These are phyloP conservation scores for Xylaria sp. DNA, from an alignment of 2,329 filamentous ascomycete genomes.

Conservation along the genomic window DNA sequence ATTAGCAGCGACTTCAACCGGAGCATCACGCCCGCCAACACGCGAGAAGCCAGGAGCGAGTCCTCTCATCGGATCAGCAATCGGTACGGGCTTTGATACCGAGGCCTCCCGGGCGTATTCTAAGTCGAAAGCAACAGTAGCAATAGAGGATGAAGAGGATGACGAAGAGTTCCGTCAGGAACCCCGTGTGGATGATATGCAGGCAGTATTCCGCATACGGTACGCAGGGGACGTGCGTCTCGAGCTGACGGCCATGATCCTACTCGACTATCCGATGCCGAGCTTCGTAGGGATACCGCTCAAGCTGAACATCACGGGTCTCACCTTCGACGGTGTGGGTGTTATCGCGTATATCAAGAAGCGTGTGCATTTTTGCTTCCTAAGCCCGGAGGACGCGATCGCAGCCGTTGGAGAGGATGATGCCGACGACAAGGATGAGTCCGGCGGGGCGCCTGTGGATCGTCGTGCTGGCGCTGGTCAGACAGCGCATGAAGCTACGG, in stretches of 20 bases:
- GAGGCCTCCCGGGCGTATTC: slow-evolving; percentile 15
- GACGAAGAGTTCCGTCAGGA: slow-evolving; percentile 68
- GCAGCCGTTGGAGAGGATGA: slow-evolving; percentile 70
- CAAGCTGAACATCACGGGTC: slow-evolving; percentile 91
- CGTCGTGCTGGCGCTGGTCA: slow-evolving; percentile 30
- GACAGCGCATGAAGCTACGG: not conserved
- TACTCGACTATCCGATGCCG: slow-evolving; percentile 98
- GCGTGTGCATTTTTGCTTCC: slow-evolving; percentile 90
- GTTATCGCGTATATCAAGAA: slow-evolving; percentile 91
- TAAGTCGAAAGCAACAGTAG: slow-evolving; percentile 13
- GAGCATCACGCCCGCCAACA: slow-evolving; percentile 66
- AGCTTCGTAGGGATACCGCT: slow-evolving; percentile 96
- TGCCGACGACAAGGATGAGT: slow-evolving; percentile 42
- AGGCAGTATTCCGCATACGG: slow-evolving; percentile 89
- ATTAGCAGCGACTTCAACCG: slow-evolving; percentile 64
- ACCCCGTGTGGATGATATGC: slow-evolving; percentile 83
- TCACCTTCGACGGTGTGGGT: slow-evolving; percentile 95
- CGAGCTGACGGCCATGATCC: slow-evolving; percentile 90
- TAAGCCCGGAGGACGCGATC: slow-evolving; percentile 90
- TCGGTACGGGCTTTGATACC: slow-evolving; percentile 36
- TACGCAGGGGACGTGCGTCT: slow-evolving; percentile 90
- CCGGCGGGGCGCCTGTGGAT: slow-evolving; percentile 28
- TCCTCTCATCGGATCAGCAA: slow-evolving; percentile 32
- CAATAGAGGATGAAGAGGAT: slow-evolving; percentile 32
- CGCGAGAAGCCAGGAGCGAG: slow-evolving; percentile 53